A percentile compares a stretch with the other conserved stretches of the same genome.
phyloP scores from a whole-genome alignment of 495 filamentous ascomycete genomes.

The Podospora conica region DNA sequence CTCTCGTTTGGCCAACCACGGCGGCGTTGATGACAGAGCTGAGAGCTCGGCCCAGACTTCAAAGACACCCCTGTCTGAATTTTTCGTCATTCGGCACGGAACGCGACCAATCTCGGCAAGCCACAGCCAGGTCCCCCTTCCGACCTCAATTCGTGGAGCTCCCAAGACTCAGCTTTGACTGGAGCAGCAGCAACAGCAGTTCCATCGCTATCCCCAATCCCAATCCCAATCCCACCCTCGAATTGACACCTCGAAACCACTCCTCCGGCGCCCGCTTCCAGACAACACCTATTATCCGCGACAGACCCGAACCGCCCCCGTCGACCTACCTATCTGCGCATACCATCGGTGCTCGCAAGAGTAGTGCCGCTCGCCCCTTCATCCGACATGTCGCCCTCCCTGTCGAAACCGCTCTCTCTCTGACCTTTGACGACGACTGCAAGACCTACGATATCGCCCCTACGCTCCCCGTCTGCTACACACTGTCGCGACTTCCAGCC shows the following conservation, averaged over 20 bases:
- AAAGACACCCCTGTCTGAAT: constrained; percentile 5
- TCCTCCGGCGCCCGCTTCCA: background rate
- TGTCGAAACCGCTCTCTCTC: constrained; percentile 4
- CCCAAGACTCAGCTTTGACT: background rate
- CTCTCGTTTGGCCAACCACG: background rate
- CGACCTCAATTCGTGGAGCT: constrained; percentile 5
- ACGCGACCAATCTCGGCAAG: constrained; percentile 10
- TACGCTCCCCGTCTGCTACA: background rate
- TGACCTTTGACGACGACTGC: background rate
- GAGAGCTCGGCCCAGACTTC: background rate
- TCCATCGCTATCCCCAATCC: background rate
- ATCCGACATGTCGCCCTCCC: constrained; percentile 13
- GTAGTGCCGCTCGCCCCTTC: background rate
- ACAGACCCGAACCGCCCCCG: background rate
- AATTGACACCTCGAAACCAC: background rate
- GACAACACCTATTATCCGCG: background rate
- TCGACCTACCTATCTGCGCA: constrained; percentile 3
- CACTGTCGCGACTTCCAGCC: background rate
- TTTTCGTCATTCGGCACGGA: constrained; percentile 11
- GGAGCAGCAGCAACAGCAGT: too few species aligned
- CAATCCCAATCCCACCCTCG: background rate
- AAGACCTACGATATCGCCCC: background rate
- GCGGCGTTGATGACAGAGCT: background rate
- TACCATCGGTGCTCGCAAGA: background rate
- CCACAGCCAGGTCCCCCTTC: constrained; percentile 11